phyloP scores from a whole-genome alignment of 1,284 basidiomycete species.

The Ustilago nuda region DNA sequence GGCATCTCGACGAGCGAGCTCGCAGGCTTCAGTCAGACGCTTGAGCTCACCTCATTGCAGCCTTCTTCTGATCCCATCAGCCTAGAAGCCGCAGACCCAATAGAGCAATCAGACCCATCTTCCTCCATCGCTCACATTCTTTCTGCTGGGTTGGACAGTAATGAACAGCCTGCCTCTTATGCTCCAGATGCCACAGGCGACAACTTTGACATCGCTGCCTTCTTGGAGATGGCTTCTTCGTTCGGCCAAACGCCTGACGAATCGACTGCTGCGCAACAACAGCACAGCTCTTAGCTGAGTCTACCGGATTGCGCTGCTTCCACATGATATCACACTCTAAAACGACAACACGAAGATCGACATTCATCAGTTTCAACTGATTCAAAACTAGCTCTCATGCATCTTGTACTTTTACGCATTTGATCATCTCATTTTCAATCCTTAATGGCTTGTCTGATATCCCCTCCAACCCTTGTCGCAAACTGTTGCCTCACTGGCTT shows the following conservation, averaged over 20 bases:
- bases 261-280: not conserved
- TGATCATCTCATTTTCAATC: not conserved
- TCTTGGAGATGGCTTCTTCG: conserved; percentile 39
- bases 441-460: not conserved
- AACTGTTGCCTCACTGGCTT: not conserved
- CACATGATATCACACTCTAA: too few species aligned
- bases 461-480: not conserved
- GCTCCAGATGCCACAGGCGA: conserved; percentile 3
- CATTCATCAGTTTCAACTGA: not conserved
- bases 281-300: not conserved
- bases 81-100: not conserved
- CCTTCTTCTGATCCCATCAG: not conserved
- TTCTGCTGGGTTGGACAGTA: not conserved
- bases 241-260: conserved; percentile 12
- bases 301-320: not conserved
- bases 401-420: conserved; percentile 40
- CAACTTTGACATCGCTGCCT: conserved; percentile 39
- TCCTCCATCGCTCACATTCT: conserved; percentile 7
- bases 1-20: conserved; percentile 48
- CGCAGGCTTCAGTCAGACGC: conserved; percentile 40
- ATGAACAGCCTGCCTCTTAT: not conserved
- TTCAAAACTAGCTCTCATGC: conserved; percentile 11
- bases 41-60: conserved; percentile 26
- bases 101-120: not conserved
- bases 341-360: not conserved